A percentile compares a stretch with the other conserved stretches of the same genome.
Evolutionary conservation across 225 moss, liverwort and hornwort species (phyloP).

Genomic region (Pseudisothecium myosuroides): DNA sequence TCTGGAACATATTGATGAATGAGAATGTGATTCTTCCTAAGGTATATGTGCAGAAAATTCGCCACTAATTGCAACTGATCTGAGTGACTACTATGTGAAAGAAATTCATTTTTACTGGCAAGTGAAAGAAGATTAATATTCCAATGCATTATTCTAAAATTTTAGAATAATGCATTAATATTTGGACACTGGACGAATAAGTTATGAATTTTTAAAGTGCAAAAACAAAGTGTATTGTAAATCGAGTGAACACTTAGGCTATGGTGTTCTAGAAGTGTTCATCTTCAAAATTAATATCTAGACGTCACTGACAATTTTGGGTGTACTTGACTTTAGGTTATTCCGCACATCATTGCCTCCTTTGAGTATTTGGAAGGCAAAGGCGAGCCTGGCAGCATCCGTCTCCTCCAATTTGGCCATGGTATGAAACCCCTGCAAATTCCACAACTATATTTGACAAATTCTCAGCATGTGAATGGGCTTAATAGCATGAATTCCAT

Average conservation of each 20-base stretch:
- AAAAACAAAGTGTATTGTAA: background rate
- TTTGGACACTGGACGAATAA: too few relatives aligned
- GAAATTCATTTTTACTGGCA: too few relatives aligned
- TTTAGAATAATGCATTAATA: too few relatives aligned
- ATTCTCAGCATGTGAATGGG: background rate
- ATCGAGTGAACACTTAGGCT: too few relatives aligned
- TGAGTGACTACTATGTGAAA: too few relatives aligned
- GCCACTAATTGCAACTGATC: background rate
- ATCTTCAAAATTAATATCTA: too few relatives aligned
- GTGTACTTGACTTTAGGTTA: background rate
- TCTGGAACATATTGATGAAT: constrained; percentile 27
- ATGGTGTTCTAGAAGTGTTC: too few relatives aligned
- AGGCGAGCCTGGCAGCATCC: constrained; percentile 26
- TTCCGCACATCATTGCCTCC: constrained; percentile 14
- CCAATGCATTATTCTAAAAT: too few relatives aligned
- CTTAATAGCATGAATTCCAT: background rate
- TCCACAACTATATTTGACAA: background rate
- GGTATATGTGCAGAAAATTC: background rate
- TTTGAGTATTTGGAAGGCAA: constrained; percentile 9
- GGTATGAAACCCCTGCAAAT: background rate
- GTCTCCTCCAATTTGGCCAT: constrained; percentile 7
- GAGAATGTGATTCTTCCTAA: constrained; percentile 16
- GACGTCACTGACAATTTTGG: background rate
- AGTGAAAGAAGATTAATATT: background rate
- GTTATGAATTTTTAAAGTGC: background rate